phyloP scores from a whole-genome alignment of 1,284 basidiomycete genomes.

The Austroboletus novae-zelandiae region DNA sequence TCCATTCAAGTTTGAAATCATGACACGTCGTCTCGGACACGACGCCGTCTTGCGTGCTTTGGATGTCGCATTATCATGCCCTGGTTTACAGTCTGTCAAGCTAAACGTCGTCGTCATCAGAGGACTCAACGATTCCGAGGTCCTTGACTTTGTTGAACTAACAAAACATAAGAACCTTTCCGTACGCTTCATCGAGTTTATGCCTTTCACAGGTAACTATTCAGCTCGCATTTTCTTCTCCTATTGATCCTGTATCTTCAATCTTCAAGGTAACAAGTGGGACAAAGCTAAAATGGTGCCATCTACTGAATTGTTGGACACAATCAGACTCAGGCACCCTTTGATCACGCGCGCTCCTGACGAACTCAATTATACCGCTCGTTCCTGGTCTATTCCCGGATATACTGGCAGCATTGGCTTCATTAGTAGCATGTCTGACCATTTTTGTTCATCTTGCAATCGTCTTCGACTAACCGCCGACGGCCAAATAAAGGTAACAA shows the following conservation, averaged over 20 bases:
- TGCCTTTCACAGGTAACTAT: constrained; percentile 81
- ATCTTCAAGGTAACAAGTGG: constrained; percentile 76
- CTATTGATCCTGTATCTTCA: constrained; percentile 2
- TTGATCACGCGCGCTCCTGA: constrained; percentile 53
- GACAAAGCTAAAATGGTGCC: constrained; percentile 78
- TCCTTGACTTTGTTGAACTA: constrained; percentile 76
- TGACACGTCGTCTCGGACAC: constrained; percentile 77
- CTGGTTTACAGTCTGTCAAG: constrained; percentile 62
- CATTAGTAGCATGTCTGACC: constrained; percentile 91
- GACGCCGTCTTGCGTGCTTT: constrained; percentile 71
- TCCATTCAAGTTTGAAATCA: constrained; percentile 84
- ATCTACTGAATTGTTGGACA: constrained; percentile 59
- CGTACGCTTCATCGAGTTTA: constrained; percentile 89
- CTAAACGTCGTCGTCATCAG: constrained; percentile 83
- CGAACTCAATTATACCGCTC: constrained; percentile 78
- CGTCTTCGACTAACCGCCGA: constrained; percentile 83
- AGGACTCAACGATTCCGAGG: constrained; percentile 77
- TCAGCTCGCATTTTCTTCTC: neutral
- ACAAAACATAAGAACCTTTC: constrained; percentile 64
- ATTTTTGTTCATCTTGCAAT: constrained; percentile 87
- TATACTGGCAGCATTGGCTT: constrained; percentile 78
- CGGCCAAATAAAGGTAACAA: constrained; percentile 79
- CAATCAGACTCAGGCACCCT: constrained; percentile 49
- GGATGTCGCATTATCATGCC: constrained; percentile 55
- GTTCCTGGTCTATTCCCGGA: constrained; percentile 75